Percentiles rank a stretch among this genome's conserved stretches.
phyloP scores from a whole-genome alignment of 352 stramenopile species.

The Aphanomyces stellatus region DNA sequence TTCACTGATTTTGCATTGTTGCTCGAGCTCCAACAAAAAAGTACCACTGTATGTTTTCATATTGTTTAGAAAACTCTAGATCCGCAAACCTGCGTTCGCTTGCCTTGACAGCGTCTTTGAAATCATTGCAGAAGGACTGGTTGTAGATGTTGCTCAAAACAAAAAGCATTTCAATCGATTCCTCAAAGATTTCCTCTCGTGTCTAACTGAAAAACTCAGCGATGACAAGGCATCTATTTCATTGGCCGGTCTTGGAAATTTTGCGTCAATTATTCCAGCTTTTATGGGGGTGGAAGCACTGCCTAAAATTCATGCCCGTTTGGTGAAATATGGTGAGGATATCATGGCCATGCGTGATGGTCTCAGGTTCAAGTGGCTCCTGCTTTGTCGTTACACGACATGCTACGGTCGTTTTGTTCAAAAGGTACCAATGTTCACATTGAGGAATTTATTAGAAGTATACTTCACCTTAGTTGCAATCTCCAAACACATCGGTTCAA shows the following conservation, averaged over 20 bases:
- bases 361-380: constrained; percentile 12
- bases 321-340: constrained; percentile 60
- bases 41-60: constrained; percentile 31
- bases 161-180: constrained; percentile 70
- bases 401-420: constrained; percentile 5
- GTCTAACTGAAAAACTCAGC: constrained; percentile 37
- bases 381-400: constrained; percentile 11
- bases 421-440: too few relatives aligned
- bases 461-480: constrained; percentile 2
- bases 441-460: neutral
- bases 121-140: constrained; percentile 34
- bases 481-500: neutral
- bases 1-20: neutral
- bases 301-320: constrained; percentile 55
- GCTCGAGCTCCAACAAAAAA: constrained; percentile 28
- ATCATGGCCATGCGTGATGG: constrained; percentile 48
- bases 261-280: constrained; percentile 34
- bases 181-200: constrained; percentile 56
- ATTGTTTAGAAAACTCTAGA: constrained; percentile 25
- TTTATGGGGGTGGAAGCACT: constrained; percentile 46
- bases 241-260: constrained; percentile 41
- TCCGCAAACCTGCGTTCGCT: constrained; percentile 55
- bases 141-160: constrained; percentile 34
- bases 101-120: constrained; percentile 39
- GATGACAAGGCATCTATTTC: constrained; percentile 33